Conservation (phyloP, 352 stramenopile genomes). For the Nothophytophthora sp. region DNA sequence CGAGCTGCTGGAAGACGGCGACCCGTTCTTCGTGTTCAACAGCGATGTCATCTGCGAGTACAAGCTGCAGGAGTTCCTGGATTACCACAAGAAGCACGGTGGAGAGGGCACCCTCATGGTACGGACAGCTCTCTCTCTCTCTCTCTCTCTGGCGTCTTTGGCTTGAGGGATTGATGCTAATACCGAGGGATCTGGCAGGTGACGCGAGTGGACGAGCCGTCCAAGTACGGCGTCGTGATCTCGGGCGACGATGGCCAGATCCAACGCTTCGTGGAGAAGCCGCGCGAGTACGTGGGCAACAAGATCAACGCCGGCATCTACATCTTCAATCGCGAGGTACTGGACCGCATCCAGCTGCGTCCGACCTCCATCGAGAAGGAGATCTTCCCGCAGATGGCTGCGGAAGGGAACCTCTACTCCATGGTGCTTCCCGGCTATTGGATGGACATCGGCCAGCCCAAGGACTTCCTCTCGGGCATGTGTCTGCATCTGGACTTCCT, state of each 20-base stretch:
- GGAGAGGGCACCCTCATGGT: slow-evolving; percentile 83
- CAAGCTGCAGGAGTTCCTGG: slow-evolving; percentile 70
- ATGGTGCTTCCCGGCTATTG: slow-evolving; percentile 89
- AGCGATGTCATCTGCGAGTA: slow-evolving; percentile 91
- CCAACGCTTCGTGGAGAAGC: slow-evolving; percentile 90
- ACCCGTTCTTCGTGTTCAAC: slow-evolving; percentile 93
- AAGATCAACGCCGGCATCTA: slow-evolving; percentile 93
- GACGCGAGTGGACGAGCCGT: slow-evolving; percentile 86
- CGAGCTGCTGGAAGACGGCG: slow-evolving; percentile 81
- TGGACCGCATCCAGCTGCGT: slow-evolving; percentile 85
- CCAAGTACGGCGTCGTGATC: slow-evolving; percentile 90
- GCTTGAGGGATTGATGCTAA: not conserved
- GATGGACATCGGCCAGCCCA: slow-evolving; percentile 92
- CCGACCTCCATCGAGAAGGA: slow-evolving; percentile 93
- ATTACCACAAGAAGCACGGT: slow-evolving; percentile 79
- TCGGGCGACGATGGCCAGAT: slow-evolving; percentile 79
- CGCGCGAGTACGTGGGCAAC: slow-evolving; percentile 88
- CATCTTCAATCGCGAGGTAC: slow-evolving; percentile 87
- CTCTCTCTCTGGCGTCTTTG: not conserved
- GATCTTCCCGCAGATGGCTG: slow-evolving; percentile 90
- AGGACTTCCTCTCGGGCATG: slow-evolving; percentile 89
- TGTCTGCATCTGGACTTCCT: slow-evolving; percentile 84
- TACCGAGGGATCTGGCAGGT: slow-evolving; percentile 15
- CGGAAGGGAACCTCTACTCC: slow-evolving; percentile 83
- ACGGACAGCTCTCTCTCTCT: not conserved